Conservation (phyloP, 805 yeast genomes). For the Saturnispora besseyi region DNA sequence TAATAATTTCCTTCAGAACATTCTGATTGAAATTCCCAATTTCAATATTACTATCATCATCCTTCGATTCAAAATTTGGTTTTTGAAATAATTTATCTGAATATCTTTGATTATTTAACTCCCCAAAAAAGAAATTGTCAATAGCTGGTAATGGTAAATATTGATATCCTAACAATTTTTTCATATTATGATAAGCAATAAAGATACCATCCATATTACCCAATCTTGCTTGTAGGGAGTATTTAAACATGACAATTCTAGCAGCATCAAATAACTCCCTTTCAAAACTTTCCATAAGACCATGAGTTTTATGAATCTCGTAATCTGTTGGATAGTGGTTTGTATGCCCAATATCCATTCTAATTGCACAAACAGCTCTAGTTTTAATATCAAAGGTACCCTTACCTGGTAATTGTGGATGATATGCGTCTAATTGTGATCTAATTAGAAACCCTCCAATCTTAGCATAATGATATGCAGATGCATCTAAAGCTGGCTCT, state of each 20-base stretch:
- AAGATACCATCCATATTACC: conserved; percentile 97
- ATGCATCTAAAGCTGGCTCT: conserved; percentile 8
- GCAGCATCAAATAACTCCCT: conserved; percentile 71
- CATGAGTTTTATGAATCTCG: conserved; percentile 51
- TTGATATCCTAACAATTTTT: conserved; percentile 79
- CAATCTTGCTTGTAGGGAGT: conserved; percentile 83
- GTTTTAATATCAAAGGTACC: conserved; percentile 92
- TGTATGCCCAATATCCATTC: conserved; percentile 60
- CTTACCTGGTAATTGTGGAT: conserved; percentile 70
- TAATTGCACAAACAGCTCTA: conserved; percentile 78
- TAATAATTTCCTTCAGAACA: conserved; percentile 15
- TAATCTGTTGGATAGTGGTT: conserved; percentile 54
- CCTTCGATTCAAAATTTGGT: neutral
- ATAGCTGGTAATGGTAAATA: conserved; percentile 69
- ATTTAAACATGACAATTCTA: conserved; percentile 70
- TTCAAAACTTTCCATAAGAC: conserved; percentile 71
- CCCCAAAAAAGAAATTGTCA: conserved; percentile 52
- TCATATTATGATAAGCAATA: conserved; percentile 81
- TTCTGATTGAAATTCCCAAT: conserved; percentile 4
- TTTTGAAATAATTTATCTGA: conserved; percentile 3
- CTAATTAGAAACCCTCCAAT: conserved; percentile 67
- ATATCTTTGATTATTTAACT: conserved; percentile 9
- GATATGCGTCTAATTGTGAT: conserved; percentile 84
- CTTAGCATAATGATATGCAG: conserved; percentile 60
- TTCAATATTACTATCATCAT: neutral